A percentile compares a stretch with the other conserved stretches of the same genome.
These are phyloP conservation scores for Aspergillus terreus DNA, from an alignment of 2,329 filamentous ascomycete species.

Conservation along the genomic window DNA sequence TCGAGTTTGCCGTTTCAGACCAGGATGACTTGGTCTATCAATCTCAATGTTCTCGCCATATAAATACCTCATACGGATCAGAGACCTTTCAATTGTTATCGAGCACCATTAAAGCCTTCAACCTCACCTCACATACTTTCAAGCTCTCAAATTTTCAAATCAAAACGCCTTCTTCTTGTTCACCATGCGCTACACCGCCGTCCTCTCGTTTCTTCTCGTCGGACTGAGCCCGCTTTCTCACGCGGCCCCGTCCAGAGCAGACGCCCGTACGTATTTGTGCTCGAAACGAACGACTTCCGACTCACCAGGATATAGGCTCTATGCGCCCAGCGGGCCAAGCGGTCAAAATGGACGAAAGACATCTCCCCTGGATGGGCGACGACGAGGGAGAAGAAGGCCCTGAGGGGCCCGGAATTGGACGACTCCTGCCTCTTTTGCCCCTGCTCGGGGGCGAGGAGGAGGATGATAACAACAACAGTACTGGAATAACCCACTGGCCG, in stretches of 20 bases:
- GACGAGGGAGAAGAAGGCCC: neutral
- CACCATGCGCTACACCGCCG: neutral
- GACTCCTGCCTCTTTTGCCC: neutral
- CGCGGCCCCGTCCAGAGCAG: neutral
- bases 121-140: too few species aligned
- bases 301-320: neutral
- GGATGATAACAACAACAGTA: neutral
- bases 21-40: neutral
- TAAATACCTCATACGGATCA: neutral
- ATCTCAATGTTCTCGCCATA: neutral
- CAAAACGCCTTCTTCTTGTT: neutral
- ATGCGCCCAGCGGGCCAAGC: too few species aligned
- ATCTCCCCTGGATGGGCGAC: neutral
- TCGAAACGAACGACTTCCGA: neutral
- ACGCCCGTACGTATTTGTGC: neutral
- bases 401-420: too few species aligned
- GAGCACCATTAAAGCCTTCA: too few species aligned
- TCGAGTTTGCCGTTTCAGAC: neutral
- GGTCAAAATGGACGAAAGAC: too few species aligned
- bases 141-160: too few species aligned
- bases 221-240: neutral
- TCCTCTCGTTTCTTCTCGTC: neutral
- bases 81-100: neutral
- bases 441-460: neutral
- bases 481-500: neutral